phyloP scores from a whole-genome alignment of 345 rosid genomes.

The Microcos paniculata region DNA sequence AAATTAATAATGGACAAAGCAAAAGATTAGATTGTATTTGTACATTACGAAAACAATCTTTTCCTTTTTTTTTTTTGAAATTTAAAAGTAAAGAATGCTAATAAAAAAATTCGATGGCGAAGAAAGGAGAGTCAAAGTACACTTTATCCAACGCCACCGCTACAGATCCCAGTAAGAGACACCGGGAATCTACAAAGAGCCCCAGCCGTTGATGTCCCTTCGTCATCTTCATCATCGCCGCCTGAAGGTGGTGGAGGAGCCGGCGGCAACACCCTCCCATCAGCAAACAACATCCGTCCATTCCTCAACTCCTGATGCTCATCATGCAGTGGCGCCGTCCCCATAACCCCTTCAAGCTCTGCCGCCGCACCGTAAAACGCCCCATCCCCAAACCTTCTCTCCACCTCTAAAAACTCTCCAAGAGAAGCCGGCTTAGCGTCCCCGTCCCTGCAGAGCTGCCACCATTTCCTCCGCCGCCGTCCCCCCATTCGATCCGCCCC shows the following conservation, averaged over 20 bases:
- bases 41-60: too few relatives aligned
- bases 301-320: constrained; percentile 24
- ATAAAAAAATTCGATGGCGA: neutral
- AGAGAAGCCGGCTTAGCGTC: constrained; percentile 71
- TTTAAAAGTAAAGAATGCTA: too few relatives aligned
- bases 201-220: constrained; percentile 41
- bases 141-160: constrained; percentile 45
- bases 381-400: constrained; percentile 75
- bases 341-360: constrained; percentile 55
- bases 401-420: constrained; percentile 88
- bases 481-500: constrained; percentile 42
- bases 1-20: too few relatives aligned
- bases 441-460: constrained; percentile 79
- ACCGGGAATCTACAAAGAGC: constrained; percentile 68
- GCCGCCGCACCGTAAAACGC: constrained; percentile 52
- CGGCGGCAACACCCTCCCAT: constrained; percentile 86
- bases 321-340: constrained; percentile 16
- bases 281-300: constrained; percentile 66
- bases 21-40: too few relatives aligned
- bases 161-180: constrained; percentile 73
- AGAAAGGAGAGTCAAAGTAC: neutral
- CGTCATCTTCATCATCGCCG: constrained; percentile 20
- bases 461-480: constrained; percentile 65
- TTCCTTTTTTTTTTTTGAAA: too few relatives aligned
- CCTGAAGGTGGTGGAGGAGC: constrained; percentile 9